These are phyloP conservation scores for Zygnema circumcarinatum DNA, from an alignment of 139 green algal genomes.

Conservation along the genomic window DNA sequence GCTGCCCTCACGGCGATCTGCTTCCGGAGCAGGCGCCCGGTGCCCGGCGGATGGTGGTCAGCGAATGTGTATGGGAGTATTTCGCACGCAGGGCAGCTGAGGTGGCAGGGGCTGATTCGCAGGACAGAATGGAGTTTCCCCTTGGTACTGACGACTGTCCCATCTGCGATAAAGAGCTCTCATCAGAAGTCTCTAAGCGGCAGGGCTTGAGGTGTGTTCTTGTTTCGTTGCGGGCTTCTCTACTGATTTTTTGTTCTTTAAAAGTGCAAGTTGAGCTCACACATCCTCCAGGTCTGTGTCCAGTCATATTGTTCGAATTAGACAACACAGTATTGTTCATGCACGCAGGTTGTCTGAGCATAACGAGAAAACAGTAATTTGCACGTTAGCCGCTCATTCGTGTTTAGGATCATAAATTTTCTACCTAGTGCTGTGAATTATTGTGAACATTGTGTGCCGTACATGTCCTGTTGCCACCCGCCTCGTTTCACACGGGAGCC, in stretches of 20 bases:
- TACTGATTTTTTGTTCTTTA: slow-evolving; percentile 6
- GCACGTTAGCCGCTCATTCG: no score
- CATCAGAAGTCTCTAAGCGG: background rate
- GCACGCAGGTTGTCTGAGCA: no score
- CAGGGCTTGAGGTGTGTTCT: slow-evolving; percentile 19
- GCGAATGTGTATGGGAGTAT: slow-evolving; percentile 33
- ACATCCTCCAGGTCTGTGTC: no score
- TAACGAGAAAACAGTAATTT: no score
- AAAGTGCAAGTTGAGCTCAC: no score
- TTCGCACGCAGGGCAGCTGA: background rate
- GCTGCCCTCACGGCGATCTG: slow-evolving; percentile 24
- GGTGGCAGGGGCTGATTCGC: slow-evolving; percentile 1
- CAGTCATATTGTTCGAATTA: no score
- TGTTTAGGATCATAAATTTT: no score
- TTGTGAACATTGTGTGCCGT: no score
- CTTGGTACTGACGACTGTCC: slow-evolving; percentile 32
- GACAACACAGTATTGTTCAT: no score
- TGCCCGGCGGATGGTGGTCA: slow-evolving; percentile 36
- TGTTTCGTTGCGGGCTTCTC: background rate
- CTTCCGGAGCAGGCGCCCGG: slow-evolving; percentile 20
- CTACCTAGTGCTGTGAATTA: no score
- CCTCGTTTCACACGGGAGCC: no score
- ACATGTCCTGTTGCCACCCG: no score
- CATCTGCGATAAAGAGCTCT: slow-evolving; percentile 36
- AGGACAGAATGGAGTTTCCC: background rate